Evolutionary conservation across 2,329 filamentous ascomycete genomes (phyloP).

Genomic region (Colletotrichum brevisporum): DNA sequence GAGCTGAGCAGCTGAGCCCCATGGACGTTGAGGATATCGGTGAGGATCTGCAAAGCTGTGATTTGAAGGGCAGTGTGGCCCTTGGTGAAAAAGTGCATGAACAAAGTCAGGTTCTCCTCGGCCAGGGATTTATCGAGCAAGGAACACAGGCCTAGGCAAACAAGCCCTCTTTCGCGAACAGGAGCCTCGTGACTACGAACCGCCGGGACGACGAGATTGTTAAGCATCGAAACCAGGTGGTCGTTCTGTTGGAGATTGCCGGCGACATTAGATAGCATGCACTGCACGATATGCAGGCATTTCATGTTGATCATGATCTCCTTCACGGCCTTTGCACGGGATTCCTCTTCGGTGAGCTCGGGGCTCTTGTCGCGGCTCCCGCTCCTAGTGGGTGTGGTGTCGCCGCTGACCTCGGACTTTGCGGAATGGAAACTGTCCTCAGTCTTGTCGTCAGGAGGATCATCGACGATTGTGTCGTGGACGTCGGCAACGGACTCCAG

Average conservation of each 20-base stretch:
- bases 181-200: slow-evolving; percentile 94
- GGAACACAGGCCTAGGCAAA: slow-evolving; percentile 92
- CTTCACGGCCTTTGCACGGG: slow-evolving; percentile 81
- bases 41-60: slow-evolving; percentile 90
- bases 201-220: slow-evolving; percentile 95
- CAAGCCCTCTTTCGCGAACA: slow-evolving; percentile 89
- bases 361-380: slow-evolving; percentile 57
- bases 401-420: slow-evolving; percentile 83
- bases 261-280: slow-evolving; percentile 94
- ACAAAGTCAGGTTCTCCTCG: slow-evolving; percentile 90
- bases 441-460: slow-evolving; percentile 68
- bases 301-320: slow-evolving; percentile 99
- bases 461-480: slow-evolving; percentile 90
- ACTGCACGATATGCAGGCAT: slow-evolving; percentile 96
- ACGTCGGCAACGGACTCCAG: slow-evolving; percentile 97
- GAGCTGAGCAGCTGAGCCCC: slow-evolving; percentile 81
- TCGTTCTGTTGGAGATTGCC: slow-evolving; percentile 90
- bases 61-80: slow-evolving; percentile 92
- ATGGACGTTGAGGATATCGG: slow-evolving; percentile 92
- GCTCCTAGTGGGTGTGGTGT: slow-evolving; percentile 67
- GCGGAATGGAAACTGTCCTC: slow-evolving; percentile 93
- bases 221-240: slow-evolving; percentile 96
- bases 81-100: slow-evolving; percentile 96
- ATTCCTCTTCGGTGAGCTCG: slow-evolving; percentile 74
- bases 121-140: slow-evolving; percentile 92